phyloP scores from a whole-genome alignment of 1,139 yeast species.

The Geotrichum bryndzae region DNA sequence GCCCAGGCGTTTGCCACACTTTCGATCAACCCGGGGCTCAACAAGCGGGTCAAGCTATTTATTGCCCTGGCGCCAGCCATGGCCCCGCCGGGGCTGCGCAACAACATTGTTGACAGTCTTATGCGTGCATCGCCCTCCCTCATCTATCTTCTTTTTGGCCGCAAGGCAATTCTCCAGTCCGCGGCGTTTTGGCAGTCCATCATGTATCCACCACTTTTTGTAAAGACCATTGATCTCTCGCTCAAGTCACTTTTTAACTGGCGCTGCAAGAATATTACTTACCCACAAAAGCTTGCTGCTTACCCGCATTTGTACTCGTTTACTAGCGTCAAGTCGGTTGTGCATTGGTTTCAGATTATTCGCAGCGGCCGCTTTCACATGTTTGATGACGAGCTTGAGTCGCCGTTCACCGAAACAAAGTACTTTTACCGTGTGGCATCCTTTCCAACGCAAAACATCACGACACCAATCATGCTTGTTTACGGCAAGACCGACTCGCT shows the following conservation, averaged over 20 bases:
- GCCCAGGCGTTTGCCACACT: slow-evolving; percentile 85
- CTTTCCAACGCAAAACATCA: slow-evolving; percentile 60
- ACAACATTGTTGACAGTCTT: slow-evolving; percentile 67
- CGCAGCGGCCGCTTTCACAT: slow-evolving; percentile 75
- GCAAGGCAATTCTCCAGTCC: slow-evolving; percentile 64
- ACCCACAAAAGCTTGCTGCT: slow-evolving; percentile 65
- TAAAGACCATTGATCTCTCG: slow-evolving; percentile 63
- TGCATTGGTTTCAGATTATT: slow-evolving; percentile 95
- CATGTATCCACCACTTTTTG: slow-evolving; percentile 77
- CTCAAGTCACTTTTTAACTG: slow-evolving; percentile 69
- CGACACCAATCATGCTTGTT: slow-evolving; percentile 63
- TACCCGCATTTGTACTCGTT: slow-evolving; percentile 85
- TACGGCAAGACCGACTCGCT: slow-evolving; percentile 79
- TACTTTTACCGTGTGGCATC: slow-evolving; percentile 55
- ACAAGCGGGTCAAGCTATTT: slow-evolving; percentile 60
- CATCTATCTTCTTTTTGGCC: slow-evolving; percentile 68
- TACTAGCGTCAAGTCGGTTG: slow-evolving; percentile 85
- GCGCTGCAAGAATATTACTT: slow-evolving; percentile 63
- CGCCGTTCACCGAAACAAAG: slow-evolving; percentile 31
- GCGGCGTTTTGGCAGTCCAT: slow-evolving; percentile 78
- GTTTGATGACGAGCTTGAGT: slow-evolving; percentile 60
- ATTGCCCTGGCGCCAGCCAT: slow-evolving; percentile 91
- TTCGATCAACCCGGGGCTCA: slow-evolving; percentile 63
- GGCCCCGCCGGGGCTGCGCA: slow-evolving; percentile 81
- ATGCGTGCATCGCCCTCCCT: slow-evolving; percentile 74